phyloP scores from a whole-genome alignment of 1,284 basidiomycete genomes.

The Abortiporus biennis region DNA sequence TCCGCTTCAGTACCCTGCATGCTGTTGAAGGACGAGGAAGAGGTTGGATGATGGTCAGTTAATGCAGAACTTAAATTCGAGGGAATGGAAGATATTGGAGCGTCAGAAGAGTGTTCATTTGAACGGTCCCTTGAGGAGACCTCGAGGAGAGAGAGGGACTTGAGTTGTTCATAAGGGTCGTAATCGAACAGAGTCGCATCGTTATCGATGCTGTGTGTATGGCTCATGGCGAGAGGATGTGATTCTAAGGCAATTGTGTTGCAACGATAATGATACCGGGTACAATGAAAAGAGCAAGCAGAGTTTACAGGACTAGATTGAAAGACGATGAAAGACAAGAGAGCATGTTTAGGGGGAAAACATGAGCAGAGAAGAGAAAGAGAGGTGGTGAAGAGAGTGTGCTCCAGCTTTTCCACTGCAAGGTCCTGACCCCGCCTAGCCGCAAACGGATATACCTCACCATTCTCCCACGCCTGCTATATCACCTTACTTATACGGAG shows the following conservation, averaged over 20 bases:
- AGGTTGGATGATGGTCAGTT: constrained; percentile 9
- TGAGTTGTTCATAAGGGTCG: constrained; percentile 36
- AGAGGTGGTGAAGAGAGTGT: too few species aligned
- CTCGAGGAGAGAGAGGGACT: constrained; percentile 20
- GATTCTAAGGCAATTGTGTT: constrained; percentile 17
- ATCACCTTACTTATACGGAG: too few species aligned
- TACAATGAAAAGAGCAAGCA: too few species aligned
- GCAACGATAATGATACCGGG: constrained; percentile 16
- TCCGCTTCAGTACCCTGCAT: constrained; percentile 10
- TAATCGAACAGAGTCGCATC: constrained; percentile 46
- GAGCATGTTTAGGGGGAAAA: constrained; percentile 1
- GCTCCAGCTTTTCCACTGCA: too few species aligned
- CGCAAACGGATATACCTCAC: too few species aligned
- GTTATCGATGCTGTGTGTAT: constrained; percentile 46
- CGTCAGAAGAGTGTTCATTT: constrained; percentile 7
- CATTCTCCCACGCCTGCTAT: too few species aligned
- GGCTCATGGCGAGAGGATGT: constrained; percentile 35
- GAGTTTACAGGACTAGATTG: too few species aligned
- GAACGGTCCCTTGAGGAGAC: constrained; percentile 18
- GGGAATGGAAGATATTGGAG: constrained; percentile 8
- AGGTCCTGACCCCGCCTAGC: too few species aligned
- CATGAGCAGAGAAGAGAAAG: too few species aligned
- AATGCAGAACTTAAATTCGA: constrained; percentile 5
- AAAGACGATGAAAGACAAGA: too few species aligned
- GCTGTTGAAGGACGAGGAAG: neutral